These are phyloP conservation scores for Cordia subcordata DNA, from an alignment of 257 asterid genomes.

Conservation along the genomic window DNA sequence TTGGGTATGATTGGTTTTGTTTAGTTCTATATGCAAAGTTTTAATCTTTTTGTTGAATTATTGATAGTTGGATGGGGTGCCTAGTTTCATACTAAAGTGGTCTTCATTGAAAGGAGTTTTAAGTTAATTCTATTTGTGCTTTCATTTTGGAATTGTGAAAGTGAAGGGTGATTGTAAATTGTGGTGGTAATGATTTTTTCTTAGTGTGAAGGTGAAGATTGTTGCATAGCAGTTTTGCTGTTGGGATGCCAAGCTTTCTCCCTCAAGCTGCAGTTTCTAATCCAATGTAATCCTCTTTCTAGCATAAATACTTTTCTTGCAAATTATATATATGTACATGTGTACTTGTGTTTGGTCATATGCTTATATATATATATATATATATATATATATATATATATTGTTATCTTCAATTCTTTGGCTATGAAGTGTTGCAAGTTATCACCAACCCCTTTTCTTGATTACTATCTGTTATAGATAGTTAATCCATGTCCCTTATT, in stretches of 20 bases:
- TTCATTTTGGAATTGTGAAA: not conserved
- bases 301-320: not conserved
- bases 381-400: too few relatives aligned
- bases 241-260: slow-evolving; percentile 85
- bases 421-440: not conserved
- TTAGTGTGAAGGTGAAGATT: slow-evolving; percentile 38
- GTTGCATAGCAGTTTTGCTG: slow-evolving; percentile 40
- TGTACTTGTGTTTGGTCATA: not conserved
- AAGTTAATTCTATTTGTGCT: not conserved
- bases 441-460: too few relatives aligned
- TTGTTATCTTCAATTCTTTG: not conserved
- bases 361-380: too few relatives aligned
- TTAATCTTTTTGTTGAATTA: slow-evolving; percentile 9
- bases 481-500: too few relatives aligned
- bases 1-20: slow-evolving; percentile 9
- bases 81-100: too few relatives aligned
- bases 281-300: slow-evolving; percentile 47
- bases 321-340: not conserved
- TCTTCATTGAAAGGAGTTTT: not conserved
- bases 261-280: slow-evolving; percentile 54
- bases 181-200: slow-evolving; percentile 35
- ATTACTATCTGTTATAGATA: too few relatives aligned
- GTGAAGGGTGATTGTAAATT: slow-evolving; percentile 23
- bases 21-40: slow-evolving; percentile 17
- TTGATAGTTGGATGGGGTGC: not conserved